Evolutionary conservation across 2,329 filamentous ascomycete species (phyloP), one percentile per base, ranked within the genome.

Genomic region (Neofusicoccum umdonicola): DNA sequence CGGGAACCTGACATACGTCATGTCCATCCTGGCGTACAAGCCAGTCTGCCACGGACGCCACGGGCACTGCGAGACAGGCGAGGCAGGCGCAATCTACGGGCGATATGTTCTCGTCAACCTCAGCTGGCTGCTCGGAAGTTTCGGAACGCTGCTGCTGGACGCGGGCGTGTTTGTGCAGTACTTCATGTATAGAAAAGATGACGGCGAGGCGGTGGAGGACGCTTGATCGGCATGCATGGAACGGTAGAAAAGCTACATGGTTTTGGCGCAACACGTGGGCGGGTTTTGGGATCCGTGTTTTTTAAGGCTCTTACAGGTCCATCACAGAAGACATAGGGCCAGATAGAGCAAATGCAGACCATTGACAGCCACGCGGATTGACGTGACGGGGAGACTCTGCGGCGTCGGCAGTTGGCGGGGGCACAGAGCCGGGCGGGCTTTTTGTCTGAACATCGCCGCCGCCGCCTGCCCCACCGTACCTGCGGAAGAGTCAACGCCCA

Each of bases 1-100:
- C 5, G 95, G 95, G 2, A 99, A 99, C 76, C 77, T 97, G 68
- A 97, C 93, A 0, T 98, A 96, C 72, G 93, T 97, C 17, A 81
- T 97, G 42, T 93, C 90, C 42, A 98, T 99, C 70, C 84, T 98
- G 68, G 93, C 93, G 0, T 98, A 93, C 73, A 91, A 93, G 66
- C 92, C 93, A 0, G 81, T 85, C 35, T 96, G 92, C 69, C 27
- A 62, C 68, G 64, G 65, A 65, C 63, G 69, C 65, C 72, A 57
- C 19, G 70, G 67, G 27, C 72, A 76, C 13, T 97, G 93, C 78
- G 76, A 75, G 31, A 79, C 83, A 0, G 90, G 88, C 0, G 92
- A 96, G 77, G 85, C 86, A 0, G 74, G 76, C 11, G 79, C 75
- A 0, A 82, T 93, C 12, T 98, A 98, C 76, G 87, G 85, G 34